Conservation (phyloP, 306 rosid species). For the Medicago lupulina region DNA sequence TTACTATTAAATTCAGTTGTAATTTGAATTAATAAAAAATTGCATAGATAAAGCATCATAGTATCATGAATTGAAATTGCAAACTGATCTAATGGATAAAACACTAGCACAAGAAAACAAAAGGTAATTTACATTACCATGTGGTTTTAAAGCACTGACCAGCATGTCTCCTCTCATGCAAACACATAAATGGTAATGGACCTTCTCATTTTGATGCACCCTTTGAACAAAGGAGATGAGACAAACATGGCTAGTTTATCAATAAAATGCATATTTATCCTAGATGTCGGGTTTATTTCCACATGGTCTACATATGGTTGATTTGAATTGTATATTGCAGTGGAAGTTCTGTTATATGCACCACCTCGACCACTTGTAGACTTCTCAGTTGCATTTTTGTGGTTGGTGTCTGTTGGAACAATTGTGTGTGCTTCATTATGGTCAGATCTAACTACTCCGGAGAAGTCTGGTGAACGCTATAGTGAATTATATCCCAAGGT, state of each 20-base stretch:
- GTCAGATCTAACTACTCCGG: slow-evolving; percentile 71
- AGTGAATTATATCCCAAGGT: slow-evolving; percentile 85
- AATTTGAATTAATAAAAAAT: background rate
- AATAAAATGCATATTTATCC: slow-evolving; percentile 30
- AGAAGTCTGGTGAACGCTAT: slow-evolving; percentile 72
- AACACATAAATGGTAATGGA: slow-evolving; percentile 8
- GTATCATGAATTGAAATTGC: slow-evolving; percentile 21
- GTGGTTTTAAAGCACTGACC: slow-evolving; percentile 8
- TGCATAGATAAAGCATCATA: background rate
- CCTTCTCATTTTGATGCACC: background rate
- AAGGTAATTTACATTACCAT: slow-evolving; percentile 13
- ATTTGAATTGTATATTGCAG: slow-evolving; percentile 61
- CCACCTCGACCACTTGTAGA: slow-evolving; percentile 87
- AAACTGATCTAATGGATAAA: background rate
- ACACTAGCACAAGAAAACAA: background rate
- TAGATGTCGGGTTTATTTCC: slow-evolving; percentile 42
- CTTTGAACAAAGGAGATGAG: slow-evolving; percentile 33
- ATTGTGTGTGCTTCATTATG: slow-evolving; percentile 77
- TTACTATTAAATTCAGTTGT: slow-evolving; percentile 7
- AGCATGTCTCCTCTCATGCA: slow-evolving; percentile 3
- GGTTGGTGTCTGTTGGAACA: slow-evolving; percentile 92
- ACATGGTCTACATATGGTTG: slow-evolving; percentile 39
- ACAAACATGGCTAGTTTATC: slow-evolving; percentile 6
- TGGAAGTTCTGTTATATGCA: slow-evolving; percentile 84
- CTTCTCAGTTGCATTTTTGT: slow-evolving; percentile 69